Evolutionary conservation across 192 early-diverging fungal genomes (phyloP).

Genomic region (Coemansia sp.): DNA sequence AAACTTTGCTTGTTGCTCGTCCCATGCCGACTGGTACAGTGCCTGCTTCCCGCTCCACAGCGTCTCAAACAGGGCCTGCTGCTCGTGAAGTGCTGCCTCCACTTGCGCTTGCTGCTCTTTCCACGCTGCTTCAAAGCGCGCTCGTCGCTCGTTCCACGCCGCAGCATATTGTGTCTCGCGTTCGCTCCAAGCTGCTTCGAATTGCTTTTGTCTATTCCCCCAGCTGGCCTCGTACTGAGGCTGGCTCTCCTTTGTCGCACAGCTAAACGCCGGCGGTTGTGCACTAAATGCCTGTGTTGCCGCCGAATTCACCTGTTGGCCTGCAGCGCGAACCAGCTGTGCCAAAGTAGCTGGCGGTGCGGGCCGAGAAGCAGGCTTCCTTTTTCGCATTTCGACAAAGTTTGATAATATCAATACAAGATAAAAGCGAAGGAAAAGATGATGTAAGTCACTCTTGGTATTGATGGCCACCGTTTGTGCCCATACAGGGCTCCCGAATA

Average conservation of each 20-base stretch:
- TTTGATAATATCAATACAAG: background rate
- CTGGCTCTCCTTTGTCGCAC: background rate
- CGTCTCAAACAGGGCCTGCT: conserved; percentile 3
- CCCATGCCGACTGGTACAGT: conserved; percentile 6
- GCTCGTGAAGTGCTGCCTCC: background rate
- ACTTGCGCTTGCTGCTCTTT: conserved; percentile 7
- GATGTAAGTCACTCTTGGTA: no score
- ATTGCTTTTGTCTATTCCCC: background rate
- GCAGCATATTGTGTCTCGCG: conserved; percentile 3
- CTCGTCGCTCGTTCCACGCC: conserved; percentile 9
- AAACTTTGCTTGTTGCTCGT: background rate
- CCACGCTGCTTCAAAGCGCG: conserved; percentile 7
- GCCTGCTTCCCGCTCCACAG: conserved; percentile 6
- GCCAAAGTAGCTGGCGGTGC: background rate
- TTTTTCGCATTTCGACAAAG: conserved; percentile 1
- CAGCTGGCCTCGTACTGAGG: background rate
- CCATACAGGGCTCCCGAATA: no score
- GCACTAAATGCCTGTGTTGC: background rate
- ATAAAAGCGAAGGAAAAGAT: background rate
- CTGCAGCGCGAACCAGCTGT: background rate
- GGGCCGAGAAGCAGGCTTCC: background rate
- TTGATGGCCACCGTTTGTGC: no score
- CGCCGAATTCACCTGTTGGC: background rate
- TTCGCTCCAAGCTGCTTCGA: background rate
- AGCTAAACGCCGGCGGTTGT: background rate